phyloP scores from a whole-genome alignment of 2,329 filamentous ascomycete species.

The Pseudogymnoascus sp. region DNA sequence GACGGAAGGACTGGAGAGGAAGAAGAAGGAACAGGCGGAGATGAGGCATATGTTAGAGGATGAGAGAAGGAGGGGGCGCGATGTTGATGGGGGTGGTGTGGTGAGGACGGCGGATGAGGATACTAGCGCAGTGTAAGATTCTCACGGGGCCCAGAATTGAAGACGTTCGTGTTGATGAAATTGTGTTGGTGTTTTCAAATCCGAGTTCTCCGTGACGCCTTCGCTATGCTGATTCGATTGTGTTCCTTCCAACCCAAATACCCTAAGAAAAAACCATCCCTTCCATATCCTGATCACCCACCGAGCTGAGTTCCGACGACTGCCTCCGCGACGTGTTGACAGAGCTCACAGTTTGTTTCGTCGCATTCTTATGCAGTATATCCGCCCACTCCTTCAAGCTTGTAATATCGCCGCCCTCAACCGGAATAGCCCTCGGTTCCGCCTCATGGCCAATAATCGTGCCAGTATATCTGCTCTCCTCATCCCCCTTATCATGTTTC shows the following conservation, averaged over 20 bases:
- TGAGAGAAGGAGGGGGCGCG: constrained; percentile 18
- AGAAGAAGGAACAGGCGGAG: constrained; percentile 26
- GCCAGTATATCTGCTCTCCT: constrained; percentile 77
- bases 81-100: constrained; percentile 25
- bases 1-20: constrained; percentile 24
- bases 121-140: constrained; percentile 18
- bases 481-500: constrained; percentile 75
- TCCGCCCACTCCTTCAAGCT: constrained; percentile 59
- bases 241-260: not conserved
- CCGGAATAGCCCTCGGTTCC: constrained; percentile 62
- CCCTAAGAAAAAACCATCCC: constrained; percentile 24
- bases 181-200: not conserved
- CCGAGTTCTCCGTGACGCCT: constrained; percentile 19
- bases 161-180: not conserved
- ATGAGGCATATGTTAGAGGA: constrained; percentile 23
- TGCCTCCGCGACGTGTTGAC: constrained; percentile 20
- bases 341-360: constrained; percentile 9
- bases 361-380: constrained; percentile 25
- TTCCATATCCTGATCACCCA: constrained; percentile 25
- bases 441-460: constrained; percentile 69
- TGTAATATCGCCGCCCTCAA: constrained; percentile 67
- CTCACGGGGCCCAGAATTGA: not conserved
- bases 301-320: constrained; percentile 26
- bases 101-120: constrained; percentile 24
- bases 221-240: constrained; percentile 22